Evolutionary conservation across 345 rosid genomes (phyloP).

Genomic region (Stellera chamaejasme): DNA sequence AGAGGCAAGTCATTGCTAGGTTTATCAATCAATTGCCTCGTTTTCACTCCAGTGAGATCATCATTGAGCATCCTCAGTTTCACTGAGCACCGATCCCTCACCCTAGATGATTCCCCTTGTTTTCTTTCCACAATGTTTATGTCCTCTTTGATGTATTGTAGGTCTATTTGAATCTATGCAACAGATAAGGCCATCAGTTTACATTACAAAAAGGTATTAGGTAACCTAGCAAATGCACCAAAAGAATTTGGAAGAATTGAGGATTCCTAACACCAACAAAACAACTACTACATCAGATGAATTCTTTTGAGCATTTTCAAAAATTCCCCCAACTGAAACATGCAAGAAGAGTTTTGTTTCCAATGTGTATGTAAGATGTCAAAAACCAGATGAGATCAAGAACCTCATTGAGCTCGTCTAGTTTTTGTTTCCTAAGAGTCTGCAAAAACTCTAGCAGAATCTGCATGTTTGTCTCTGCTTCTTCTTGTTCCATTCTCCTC

Average conservation of each 20-base stretch:
- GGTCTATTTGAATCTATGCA: conserved; percentile 40
- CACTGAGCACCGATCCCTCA: conserved; percentile 26
- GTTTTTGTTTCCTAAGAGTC: conserved; percentile 30
- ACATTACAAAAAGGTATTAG: not conserved
- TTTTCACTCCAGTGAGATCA: conserved; percentile 21
- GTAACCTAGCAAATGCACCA: not conserved
- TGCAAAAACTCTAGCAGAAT: conserved; percentile 32
- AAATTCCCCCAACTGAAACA: not conserved
- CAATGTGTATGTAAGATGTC: not conserved
- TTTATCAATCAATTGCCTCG: conserved; percentile 19
- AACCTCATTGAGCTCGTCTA: conserved; percentile 34
- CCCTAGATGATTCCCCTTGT: conserved; percentile 21
- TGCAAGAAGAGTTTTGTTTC: not conserved
- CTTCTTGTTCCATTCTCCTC: conserved; percentile 31
- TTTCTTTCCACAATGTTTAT: conserved; percentile 37
- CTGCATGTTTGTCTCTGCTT: conserved; percentile 33
- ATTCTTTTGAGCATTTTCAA: not conserved
- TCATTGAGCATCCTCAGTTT: conserved; percentile 30
- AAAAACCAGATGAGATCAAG: not conserved
- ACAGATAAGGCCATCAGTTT: not conserved
- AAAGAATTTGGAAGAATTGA: not conserved
- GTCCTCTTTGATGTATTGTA: conserved; percentile 45
- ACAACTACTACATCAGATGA: not conserved
- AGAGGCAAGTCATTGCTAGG: conserved; percentile 13
- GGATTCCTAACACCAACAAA: not conserved